Conservation (phyloP, 2,329 filamentous ascomycete species). For the Aaosphaeria pasadenensis region DNA sequence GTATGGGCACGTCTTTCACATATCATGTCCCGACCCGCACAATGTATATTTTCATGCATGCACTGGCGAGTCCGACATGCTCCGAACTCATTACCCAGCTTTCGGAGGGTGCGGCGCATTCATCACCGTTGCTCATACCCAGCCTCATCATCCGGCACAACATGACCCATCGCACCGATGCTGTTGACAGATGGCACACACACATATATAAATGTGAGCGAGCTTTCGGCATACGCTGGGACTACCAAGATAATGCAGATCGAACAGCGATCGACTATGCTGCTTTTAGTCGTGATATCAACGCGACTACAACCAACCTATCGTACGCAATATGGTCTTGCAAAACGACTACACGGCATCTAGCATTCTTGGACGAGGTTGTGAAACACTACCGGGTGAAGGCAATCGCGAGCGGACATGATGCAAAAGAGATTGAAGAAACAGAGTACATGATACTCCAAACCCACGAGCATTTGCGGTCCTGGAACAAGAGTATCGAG, state of each 20-base stretch:
- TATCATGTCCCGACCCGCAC: slow-evolving; percentile 12
- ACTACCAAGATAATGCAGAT: too few relatives aligned
- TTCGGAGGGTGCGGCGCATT: not conserved
- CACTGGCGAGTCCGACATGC: not conserved
- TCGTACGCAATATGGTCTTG: slow-evolving; percentile 4
- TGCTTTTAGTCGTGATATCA: too few relatives aligned
- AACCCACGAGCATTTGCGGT: not conserved
- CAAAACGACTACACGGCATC: slow-evolving; percentile 4
- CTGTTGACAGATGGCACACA: too few relatives aligned
- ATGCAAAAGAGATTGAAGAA: not conserved
- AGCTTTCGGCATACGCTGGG: too few relatives aligned
- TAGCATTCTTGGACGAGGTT: slow-evolving; percentile 13
- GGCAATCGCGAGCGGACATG: too few relatives aligned
- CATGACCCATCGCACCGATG: not conserved
- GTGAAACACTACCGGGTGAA: slow-evolving; percentile 2
- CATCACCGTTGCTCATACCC: not conserved
- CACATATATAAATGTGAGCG: too few relatives aligned
- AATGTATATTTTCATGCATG: slow-evolving; percentile 12
- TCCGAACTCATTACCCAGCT: not conserved
- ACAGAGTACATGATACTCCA: not conserved
- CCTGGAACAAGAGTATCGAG: not conserved
- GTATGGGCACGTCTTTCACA: slow-evolving; percentile 12
- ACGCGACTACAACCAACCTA: slow-evolving; percentile 1
- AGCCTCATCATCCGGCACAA: not conserved
- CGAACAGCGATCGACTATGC: too few relatives aligned